phyloP scores from a whole-genome alignment of 176 grass and related monocot species.

The Poa pratensis region DNA sequence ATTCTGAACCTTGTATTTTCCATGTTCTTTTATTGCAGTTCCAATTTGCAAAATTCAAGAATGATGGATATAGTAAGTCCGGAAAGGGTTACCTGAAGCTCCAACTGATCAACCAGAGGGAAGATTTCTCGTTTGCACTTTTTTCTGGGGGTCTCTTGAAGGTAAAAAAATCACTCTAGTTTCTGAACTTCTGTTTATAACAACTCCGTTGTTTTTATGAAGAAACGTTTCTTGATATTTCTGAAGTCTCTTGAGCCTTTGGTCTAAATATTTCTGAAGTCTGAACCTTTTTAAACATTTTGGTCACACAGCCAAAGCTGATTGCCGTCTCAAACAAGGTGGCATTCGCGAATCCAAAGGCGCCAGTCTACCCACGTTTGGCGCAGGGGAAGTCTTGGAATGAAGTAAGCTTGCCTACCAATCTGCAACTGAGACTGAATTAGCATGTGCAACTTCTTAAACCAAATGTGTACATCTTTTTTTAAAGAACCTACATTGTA shows the following conservation, averaged over 20 bases:
- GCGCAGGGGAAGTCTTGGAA: constrained; percentile 84
- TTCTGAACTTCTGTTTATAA: background rate
- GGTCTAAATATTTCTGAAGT: background rate
- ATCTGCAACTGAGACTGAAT: background rate
- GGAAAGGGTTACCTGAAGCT: constrained; percentile 72
- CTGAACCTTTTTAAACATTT: background rate
- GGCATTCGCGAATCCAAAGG: constrained; percentile 71
- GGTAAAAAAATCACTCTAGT: constrained; percentile 34
- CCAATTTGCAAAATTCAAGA: constrained; percentile 30
- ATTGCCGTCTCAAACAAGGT: constrained; percentile 67
- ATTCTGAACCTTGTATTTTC: background rate
- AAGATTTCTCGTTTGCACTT: constrained; percentile 74
- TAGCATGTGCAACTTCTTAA: background rate
- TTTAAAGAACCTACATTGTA: background rate
- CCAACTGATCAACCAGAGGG: constrained; percentile 87
- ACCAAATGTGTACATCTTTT: background rate
- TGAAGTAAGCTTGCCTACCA: constrained; percentile 57
- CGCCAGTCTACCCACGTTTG: constrained; percentile 71
- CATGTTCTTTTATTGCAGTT: background rate
- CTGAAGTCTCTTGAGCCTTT: background rate
- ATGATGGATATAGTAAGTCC: constrained; percentile 24
- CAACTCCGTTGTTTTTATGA: background rate
- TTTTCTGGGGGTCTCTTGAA: constrained; percentile 66
- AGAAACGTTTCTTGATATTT: background rate
- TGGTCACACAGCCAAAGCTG: constrained; percentile 62